phyloP scores from a whole-genome alignment of 1,284 basidiomycete species.

The Cutaneotrichosporon dermatis region DNA sequence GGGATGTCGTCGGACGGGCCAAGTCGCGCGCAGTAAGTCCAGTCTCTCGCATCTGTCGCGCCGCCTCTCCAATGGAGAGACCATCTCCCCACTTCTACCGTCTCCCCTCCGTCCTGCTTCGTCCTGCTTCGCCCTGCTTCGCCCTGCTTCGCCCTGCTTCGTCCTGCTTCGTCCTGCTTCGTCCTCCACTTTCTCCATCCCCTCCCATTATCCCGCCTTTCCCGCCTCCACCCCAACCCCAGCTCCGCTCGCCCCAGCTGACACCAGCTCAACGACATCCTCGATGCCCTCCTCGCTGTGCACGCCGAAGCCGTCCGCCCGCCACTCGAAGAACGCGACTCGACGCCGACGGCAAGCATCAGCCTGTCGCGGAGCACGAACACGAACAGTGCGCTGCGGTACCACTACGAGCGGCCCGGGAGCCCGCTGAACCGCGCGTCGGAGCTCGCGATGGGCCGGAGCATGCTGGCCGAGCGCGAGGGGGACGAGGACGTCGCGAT shows the following conservation, averaged over 20 bases:
- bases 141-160: too few relatives aligned
- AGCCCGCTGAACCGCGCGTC: conserved; percentile 12
- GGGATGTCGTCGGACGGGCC: conserved; percentile 8
- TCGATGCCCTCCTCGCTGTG: conserved; percentile 23
- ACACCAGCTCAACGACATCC: conserved; percentile 24
- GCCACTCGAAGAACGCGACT: conserved; percentile 4
- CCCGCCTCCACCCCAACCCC: too few relatives aligned
- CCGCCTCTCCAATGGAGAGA: not conserved
- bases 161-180: too few relatives aligned
- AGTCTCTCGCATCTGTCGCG: not conserved
- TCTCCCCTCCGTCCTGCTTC: too few relatives aligned
- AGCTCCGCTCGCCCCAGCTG: not conserved
- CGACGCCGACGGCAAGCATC: not conserved
- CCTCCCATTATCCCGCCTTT: too few relatives aligned
- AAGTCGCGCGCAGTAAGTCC: conserved; percentile 19
- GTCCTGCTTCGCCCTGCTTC: too few relatives aligned
- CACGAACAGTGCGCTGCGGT: not conserved
- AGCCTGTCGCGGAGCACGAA: too few relatives aligned
- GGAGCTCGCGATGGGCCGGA: conserved; percentile 18
- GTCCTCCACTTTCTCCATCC: too few relatives aligned
- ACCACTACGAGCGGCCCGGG: not conserved
- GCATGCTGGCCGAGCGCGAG: conserved; percentile 13
- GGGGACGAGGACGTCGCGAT: conserved; percentile 7
- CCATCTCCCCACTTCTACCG: too few relatives aligned
- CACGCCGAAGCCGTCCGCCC: conserved; percentile 10